Evolutionary conservation across 208 protist genomes (phyloP).

Genomic region (Lotmaria passim): DNA sequence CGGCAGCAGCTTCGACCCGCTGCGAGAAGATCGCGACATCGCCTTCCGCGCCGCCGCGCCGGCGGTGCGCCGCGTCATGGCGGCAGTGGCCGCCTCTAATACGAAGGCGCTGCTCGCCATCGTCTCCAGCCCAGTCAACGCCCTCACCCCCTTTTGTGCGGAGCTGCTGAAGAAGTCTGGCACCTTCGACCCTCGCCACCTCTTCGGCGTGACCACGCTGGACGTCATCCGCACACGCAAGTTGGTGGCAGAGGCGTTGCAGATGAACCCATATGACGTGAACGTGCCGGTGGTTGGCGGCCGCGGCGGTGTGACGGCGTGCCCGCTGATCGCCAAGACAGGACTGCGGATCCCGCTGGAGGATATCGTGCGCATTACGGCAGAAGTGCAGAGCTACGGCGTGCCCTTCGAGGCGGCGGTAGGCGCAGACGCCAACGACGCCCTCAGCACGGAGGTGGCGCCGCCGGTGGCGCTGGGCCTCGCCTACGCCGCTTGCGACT

Average conservation of each 20-base stretch:
- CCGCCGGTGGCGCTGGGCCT: conserved; percentile 57
- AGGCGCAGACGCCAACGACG: conserved; percentile 9
- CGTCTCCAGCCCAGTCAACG: conserved; percentile 94
- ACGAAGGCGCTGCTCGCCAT: conserved; percentile 84
- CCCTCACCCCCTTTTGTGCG: conserved; percentile 91
- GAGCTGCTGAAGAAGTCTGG: conserved; percentile 81
- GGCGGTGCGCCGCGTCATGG: conserved; percentile 74
- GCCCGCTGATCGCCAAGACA: conserved; percentile 90
- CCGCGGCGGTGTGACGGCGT: conserved; percentile 91
- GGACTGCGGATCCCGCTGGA: conserved; percentile 57
- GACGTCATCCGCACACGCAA: conserved; percentile 86
- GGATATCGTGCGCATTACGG: conserved; percentile 56
- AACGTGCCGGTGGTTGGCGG: conserved; percentile 94
- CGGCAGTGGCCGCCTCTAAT: conserved; percentile 67
- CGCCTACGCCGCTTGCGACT: conserved; percentile 71
- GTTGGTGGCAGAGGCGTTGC: conserved; percentile 60
- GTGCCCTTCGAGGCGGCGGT: conserved; percentile 30
- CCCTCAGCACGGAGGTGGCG: conserved; percentile 42
- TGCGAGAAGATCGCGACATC: conserved; percentile 88
- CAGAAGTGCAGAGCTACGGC: conserved; percentile 69
- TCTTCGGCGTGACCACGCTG: conserved; percentile 94
- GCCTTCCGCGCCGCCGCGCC: conserved; percentile 85
- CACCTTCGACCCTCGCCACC: conserved; percentile 79
- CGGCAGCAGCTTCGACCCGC: conserved; percentile 89
- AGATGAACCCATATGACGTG: conserved; percentile 80